A percentile compares a stretch with the other conserved stretches of the same genome.
phyloP scores from a whole-genome alignment of 1,284 basidiomycete genomes.

The Sanguinoderma infundibulare region DNA sequence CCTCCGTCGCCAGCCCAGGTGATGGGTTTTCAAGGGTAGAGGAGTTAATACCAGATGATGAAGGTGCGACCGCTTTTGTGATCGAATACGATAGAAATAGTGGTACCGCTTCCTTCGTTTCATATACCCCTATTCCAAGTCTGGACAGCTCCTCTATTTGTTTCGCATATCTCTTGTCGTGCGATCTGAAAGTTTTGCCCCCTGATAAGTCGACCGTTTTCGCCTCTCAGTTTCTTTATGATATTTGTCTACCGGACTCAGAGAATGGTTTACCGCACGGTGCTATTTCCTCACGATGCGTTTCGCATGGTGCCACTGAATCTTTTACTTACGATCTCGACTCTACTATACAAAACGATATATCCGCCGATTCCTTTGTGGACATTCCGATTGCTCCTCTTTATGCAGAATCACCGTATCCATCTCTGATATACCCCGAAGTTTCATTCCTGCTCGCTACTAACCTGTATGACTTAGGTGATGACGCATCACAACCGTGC shows the following conservation, averaged over 20 bases:
- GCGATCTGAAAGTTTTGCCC: too few species aligned
- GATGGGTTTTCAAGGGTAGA: slow-evolving; percentile 6
- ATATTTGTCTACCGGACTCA: too few species aligned
- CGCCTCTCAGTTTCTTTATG: neutral
- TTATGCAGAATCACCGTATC: neutral
- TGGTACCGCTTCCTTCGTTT: neutral
- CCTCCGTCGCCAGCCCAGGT: neutral
- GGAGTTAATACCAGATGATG: neutral
- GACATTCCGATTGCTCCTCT: too few species aligned
- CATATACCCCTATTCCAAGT: neutral
- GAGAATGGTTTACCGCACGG: too few species aligned
- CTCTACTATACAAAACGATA: too few species aligned
- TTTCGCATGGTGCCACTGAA: too few species aligned
- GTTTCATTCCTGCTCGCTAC: neutral
- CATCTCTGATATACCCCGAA: neutral
- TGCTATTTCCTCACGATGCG: too few species aligned
- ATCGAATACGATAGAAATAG: neutral
- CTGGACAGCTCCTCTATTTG: neutral
- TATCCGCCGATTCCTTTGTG: too few species aligned
- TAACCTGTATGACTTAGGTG: neutral
- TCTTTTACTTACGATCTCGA: too few species aligned
- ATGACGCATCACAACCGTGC: too few species aligned
- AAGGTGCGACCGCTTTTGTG: neutral
- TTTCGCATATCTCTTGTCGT: neutral
- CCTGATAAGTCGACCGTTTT: neutral